Percentiles rank a stretch among this genome's conserved stretches.
phyloP scores from a whole-genome alignment of 768 basidiomycete species.

The Suillus hirtellus region DNA sequence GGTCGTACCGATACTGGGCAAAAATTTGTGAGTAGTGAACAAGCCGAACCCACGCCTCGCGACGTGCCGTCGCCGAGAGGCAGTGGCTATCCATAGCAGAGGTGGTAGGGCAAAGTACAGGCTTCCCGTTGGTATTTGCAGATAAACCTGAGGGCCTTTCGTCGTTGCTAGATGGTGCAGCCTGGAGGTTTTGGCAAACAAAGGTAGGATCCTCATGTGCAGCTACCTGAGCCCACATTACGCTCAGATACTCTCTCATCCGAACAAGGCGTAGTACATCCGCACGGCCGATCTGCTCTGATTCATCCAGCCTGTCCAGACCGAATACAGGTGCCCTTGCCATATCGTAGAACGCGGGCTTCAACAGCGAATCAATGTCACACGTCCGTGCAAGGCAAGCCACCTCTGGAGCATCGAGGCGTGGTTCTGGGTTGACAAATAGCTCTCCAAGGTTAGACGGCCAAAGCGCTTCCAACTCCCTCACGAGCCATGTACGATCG shows the following conservation, averaged over 20 bases:
- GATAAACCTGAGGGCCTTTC: neutral
- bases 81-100: neutral
- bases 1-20: constrained; percentile 32
- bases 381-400: constrained; percentile 32
- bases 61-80: neutral
- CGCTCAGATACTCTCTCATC: constrained; percentile 23
- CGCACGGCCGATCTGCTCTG: neutral
- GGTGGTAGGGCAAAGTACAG: neutral
- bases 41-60: constrained; percentile 9
- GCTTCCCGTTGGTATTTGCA: neutral
- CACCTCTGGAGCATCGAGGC: constrained; percentile 30
- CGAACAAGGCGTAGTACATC: constrained; percentile 13
- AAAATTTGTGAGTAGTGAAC: constrained; percentile 26
- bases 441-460: constrained; percentile 23
- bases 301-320: neutral
- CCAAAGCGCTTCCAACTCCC: constrained; percentile 33
- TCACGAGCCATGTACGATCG: constrained; percentile 30
- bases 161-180: neutral
- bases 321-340: constrained; percentile 25
- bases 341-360: constrained; percentile 43
- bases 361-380: constrained; percentile 29
- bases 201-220: constrained; percentile 3
- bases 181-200: neutral
- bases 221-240: constrained; percentile 21
- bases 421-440: neutral